Evolutionary conservation across 805 yeast genomes (phyloP), one percentile per base, ranked within the genome.

Genomic region (Grigorovia jiainica): DNA sequence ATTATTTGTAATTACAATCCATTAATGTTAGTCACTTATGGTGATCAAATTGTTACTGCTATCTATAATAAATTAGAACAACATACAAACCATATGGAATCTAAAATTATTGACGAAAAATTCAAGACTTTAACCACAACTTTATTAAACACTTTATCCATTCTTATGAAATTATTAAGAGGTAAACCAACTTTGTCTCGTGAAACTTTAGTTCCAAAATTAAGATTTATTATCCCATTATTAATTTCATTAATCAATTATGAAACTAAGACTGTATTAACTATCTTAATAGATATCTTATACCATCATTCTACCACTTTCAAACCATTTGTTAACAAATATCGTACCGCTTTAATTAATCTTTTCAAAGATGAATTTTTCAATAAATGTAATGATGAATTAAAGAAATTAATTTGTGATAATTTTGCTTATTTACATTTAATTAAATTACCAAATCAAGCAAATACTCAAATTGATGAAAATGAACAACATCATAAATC

Each of bases 151-250:
- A 51, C 70, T 2, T 29, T 60, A 46, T 49, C 57, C 18, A 48
- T 52, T 10, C 34, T 68, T 15, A 59, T 64, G 42, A 55, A 57
- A 24, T 65, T 71, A 37, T 78, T 81, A 43, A 75, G 83, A 55
- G 90, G 87, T 2, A 87, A 87, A 55, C 86, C 95, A 1, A 79
- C 87, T 1, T 69, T 90, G 34, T 80, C 90, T 3, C 74, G 97
- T 57, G 95, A 87, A 55, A 66, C 82, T 7, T 70, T 87, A 43
- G 84, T 95, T 2, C 94, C 96, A 7, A 79, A 79, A 51, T 65
- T 90, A 43, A 76, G 84, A 8, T 67, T 70, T 2, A 75, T 82
- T 34, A 74, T 86, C 44, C 61, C 73, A 15, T 58, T 72, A 5
- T 67, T 79, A 39, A 53, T 86, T 42, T 76, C 70, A 2, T 48